These are phyloP conservation scores for Phycomyces blakesleeanus DNA, from an alignment of 192 early-diverging fungal genomes.

Conservation along the genomic window DNA sequence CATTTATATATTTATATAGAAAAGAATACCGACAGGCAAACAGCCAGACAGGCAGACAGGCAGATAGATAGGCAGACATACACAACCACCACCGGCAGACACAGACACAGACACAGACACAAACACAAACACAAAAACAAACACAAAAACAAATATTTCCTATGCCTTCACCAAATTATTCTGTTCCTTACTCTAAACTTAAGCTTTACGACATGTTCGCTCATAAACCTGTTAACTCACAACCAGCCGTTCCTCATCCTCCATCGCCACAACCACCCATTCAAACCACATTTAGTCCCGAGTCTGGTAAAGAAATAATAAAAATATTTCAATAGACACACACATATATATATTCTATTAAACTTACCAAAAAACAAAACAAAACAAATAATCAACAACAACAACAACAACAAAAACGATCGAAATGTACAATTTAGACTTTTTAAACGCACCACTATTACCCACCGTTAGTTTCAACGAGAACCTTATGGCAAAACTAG, in stretches of 20 bases:
- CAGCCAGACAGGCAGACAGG: too few relatives aligned
- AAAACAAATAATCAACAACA: too few relatives aligned
- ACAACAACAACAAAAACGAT: too few relatives aligned
- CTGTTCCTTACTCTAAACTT: not conserved
- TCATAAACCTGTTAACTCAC: slow-evolving; percentile 2
- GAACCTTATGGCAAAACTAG: not conserved
- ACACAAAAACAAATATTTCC: not conserved
- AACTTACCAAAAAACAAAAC: too few relatives aligned
- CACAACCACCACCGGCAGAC: too few relatives aligned
- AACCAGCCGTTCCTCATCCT: not conserved
- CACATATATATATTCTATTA: too few relatives aligned
- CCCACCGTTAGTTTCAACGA: not conserved
- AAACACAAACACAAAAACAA: not conserved
- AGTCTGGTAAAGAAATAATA: not conserved
- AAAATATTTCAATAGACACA: not conserved
- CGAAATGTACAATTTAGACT: not conserved
- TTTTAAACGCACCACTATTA: not conserved
- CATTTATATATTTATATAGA: too few relatives aligned
- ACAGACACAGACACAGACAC: too few relatives aligned
- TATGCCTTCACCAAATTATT: not conserved
- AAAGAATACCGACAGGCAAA: too few relatives aligned
- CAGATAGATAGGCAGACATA: too few relatives aligned
- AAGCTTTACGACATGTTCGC: slow-evolving; percentile 14
- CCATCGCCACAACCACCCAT: slow-evolving; percentile 4
- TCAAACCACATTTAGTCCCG: not conserved